Conservation (phyloP, 73 alveolate species). For the Paraurostyla sp. region DNA sequence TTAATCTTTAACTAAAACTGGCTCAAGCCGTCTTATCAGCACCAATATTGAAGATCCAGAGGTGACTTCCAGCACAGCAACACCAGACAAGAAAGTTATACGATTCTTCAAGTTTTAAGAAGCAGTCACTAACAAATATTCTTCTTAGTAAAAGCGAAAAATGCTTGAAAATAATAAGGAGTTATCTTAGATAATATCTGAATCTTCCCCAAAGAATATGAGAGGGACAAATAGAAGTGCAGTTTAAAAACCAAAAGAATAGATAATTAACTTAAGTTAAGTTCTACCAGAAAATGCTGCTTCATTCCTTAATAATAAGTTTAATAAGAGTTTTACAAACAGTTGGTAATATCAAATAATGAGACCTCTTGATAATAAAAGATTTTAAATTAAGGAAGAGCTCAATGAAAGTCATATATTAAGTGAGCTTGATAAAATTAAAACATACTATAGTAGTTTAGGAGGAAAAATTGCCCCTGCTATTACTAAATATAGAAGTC, state of each 20-base stretch:
- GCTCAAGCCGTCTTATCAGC: too few species aligned
- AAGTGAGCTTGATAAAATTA: not conserved
- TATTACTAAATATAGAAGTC: too few species aligned
- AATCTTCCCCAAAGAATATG: not conserved
- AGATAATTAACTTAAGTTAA: not conserved
- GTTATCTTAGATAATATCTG: not conserved
- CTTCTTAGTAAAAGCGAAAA: too few species aligned
- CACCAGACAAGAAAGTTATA: conserved; percentile 9
- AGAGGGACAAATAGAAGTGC: not conserved
- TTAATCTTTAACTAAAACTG: too few species aligned
- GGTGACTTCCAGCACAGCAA: not conserved
- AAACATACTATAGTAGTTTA: not conserved
- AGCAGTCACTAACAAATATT: too few species aligned
- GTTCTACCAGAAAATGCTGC: not conserved
- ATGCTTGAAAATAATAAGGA: too few species aligned
- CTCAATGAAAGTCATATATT: conserved; percentile 1
- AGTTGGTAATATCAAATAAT: conserved; percentile 17
- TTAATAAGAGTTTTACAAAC: conserved; percentile 1
- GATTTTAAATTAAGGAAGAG: not conserved
- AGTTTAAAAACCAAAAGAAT: not conserved
- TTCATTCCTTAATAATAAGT: not conserved
- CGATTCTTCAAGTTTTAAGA: not conserved
- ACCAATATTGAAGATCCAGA: not conserved
- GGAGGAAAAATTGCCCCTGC: not conserved
- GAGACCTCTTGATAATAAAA: not conserved